Percentiles rank a stretch among this genome's conserved stretches.
Evolutionary conservation across 129 eudicot species (phyloP).

Genomic region (Saussurea involucrata): DNA sequence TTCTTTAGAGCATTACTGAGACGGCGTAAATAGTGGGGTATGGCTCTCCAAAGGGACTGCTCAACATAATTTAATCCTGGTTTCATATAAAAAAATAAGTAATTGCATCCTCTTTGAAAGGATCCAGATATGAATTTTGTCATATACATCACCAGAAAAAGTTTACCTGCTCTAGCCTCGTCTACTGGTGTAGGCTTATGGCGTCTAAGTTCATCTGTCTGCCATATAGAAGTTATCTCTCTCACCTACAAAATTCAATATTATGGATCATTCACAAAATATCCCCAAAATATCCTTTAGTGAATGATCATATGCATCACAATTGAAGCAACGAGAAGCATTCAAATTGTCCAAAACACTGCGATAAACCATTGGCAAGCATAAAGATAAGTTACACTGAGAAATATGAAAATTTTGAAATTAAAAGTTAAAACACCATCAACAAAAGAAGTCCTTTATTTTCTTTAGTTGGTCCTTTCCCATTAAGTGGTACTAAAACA

Average conservation of each 20-base stretch:
- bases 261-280: slow-evolving; percentile 6
- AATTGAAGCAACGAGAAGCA: slow-evolving; percentile 81
- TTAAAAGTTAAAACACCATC: background rate
- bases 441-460: background rate
- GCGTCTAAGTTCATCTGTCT: slow-evolving; percentile 96
- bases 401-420: background rate
- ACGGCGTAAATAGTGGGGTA: slow-evolving; percentile 94
- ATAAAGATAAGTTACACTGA: background rate
- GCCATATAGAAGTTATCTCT: slow-evolving; percentile 98
- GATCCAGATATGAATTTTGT: background rate
- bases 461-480: too few relatives aligned
- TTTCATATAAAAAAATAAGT: slow-evolving; percentile 16
- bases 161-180: slow-evolving; percentile 97
- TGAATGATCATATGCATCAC: slow-evolving; percentile 71
- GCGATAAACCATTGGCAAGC: background rate
- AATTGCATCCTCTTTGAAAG: background rate
- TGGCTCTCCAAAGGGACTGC: slow-evolving; percentile 97
- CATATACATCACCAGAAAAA: background rate
- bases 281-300: slow-evolving; percentile 73
- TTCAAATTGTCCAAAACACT: slow-evolving; percentile 49
- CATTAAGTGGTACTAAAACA: background rate
- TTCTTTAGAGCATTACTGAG: slow-evolving; percentile 94
- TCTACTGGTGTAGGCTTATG: slow-evolving; percentile 98
- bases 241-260: slow-evolving; percentile 58
- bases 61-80: slow-evolving; percentile 86